phyloP scores from a whole-genome alignment of 331 rosid species.

The Saraca asoca region DNA sequence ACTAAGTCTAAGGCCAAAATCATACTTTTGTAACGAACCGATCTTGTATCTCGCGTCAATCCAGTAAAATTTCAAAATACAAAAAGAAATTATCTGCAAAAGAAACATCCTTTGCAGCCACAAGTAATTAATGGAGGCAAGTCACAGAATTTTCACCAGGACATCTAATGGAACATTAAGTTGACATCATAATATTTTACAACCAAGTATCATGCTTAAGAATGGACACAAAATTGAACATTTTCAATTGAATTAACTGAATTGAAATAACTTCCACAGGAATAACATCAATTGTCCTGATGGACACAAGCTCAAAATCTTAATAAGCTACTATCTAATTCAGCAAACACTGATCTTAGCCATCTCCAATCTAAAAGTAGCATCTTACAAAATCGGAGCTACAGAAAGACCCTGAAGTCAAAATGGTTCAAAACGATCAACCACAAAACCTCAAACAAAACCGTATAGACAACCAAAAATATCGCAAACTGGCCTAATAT shows the following conservation, averaged over 20 bases:
- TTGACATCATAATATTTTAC: not conserved
- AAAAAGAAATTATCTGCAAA: not conserved
- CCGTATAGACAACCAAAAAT: not conserved
- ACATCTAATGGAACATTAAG: not conserved
- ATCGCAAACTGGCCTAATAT: not conserved
- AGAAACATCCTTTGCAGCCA: not conserved
- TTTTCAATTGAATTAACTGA: not conserved
- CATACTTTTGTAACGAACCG: not conserved
- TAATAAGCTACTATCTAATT: not conserved
- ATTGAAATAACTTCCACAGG: not conserved
- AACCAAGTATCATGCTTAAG: not conserved
- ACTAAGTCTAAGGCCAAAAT: slow-evolving; percentile 10
- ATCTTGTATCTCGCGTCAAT: not conserved
- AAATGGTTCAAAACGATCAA: not conserved
- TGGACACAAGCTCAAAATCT: too few relatives aligned
- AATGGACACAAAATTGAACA: not conserved
- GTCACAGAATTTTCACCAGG: not conserved
- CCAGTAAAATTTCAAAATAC: slow-evolving; percentile 5
- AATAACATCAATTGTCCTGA: not conserved
- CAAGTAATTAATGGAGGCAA: not conserved
- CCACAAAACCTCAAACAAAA: too few relatives aligned
- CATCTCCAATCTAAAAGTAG: too few relatives aligned
- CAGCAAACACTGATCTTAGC: not conserved
- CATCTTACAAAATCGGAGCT: slow-evolving; percentile 9
- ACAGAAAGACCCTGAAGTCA: slow-evolving; percentile 1